Evolutionary conservation across 2,329 filamentous ascomycete genomes (phyloP), one percentile per base, ranked within the genome.

Genomic region (Penicillium sp.): DNA sequence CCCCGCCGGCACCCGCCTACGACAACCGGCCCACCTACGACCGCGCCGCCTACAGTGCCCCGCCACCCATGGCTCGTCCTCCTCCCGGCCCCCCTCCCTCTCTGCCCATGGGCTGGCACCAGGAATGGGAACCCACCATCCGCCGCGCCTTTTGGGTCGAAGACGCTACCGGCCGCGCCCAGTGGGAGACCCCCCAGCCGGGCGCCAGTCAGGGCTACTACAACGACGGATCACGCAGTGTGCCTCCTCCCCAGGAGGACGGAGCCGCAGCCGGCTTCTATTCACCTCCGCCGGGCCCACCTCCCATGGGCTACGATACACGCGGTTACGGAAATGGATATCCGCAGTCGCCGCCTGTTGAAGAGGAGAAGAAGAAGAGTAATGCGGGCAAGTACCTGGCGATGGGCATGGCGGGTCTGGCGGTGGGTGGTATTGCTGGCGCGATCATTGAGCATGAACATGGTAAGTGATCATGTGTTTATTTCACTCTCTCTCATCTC

Each of bases 121-220:
- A 81, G 25, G 78, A 84, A 64, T 86, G 77, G 67, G 83, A 86
- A 55, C 76, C 79, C 48, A 73, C 72, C 49, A 71, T 75, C 50
- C 78, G 83, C 60, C 78, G 80, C 47, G 85, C 80, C 71, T 86
- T 80, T 69, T 87, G 83, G 60, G 73, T 81, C 48, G 81, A 86
- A 64, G 70, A 80, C 48, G 72, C 77, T 40, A 80, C 80, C 9
- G 80, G 81, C 18, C 76, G 75, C 49, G 77, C 80, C 0, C 82
- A 85, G 65, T 86, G 83, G 83, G 80, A 84, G 52, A 72, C 75
- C 12, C 81, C 83, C 43, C 56, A 53, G 12, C 27, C 32, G 27
- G 29, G 47, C 37, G 28, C 24, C 2, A 59, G 55, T 7, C 60
- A 60, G 33, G 60, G 58, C 12, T 32, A 32, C 11, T 52, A 54